These are phyloP conservation scores for Selenicereus undatus DNA, from an alignment of 148 eudicot genomes.

Conservation along the genomic window DNA sequence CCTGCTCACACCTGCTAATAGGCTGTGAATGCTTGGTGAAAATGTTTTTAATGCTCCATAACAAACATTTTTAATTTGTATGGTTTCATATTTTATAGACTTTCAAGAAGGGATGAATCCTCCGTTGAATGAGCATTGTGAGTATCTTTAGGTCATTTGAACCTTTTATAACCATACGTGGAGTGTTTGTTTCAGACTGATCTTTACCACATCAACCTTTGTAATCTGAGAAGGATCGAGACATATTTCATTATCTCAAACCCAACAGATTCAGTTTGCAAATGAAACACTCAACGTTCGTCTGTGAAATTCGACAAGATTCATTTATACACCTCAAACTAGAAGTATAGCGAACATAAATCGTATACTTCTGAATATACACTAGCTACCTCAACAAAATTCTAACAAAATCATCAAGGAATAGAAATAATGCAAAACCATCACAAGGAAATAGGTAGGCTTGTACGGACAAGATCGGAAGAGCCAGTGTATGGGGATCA, in stretches of 20 bases:
- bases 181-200: no score
- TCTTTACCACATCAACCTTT: no score
- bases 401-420: not conserved
- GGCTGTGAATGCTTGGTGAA: no score
- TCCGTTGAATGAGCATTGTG: no score
- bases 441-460: conserved; percentile 16
- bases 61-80: no score
- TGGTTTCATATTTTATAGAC: no score
- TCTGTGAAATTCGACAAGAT: not conserved
- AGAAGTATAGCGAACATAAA: not conserved
- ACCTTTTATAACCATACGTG: no score
- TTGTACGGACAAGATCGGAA: not conserved
- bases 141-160: no score
- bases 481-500: not conserved
- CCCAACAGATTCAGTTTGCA: not conserved
- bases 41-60: no score
- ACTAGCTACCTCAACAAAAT: conserved; percentile 1
- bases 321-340: conserved; percentile 6
- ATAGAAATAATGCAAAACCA: conserved; percentile 8
- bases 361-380: not conserved
- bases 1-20: no score
- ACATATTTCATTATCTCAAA: not conserved
- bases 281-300: not conserved
- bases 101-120: no score
- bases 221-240: no score